Percentiles rank a stretch among this genome's conserved stretches.
These are phyloP conservation scores for Lentinula raphanica DNA, from an alignment of 768 basidiomycete genomes.

Conservation along the genomic window DNA sequence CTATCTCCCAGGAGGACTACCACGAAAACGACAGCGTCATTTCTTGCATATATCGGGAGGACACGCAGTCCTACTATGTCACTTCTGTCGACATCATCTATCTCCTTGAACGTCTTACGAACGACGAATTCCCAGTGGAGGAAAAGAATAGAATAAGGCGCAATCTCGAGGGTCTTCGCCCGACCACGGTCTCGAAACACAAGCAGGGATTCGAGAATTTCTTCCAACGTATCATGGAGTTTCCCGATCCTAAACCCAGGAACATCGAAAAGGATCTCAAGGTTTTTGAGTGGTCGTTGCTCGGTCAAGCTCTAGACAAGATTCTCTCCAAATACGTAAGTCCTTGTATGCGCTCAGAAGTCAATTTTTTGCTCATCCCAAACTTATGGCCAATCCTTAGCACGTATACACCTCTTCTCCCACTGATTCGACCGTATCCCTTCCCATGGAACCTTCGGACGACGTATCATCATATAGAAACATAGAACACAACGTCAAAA, in stretches of 20 bases:
- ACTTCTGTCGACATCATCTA: slow-evolving; percentile 97
- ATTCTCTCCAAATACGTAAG: slow-evolving; percentile 82
- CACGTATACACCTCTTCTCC: slow-evolving; percentile 43
- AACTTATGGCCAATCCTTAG: slow-evolving; percentile 20
- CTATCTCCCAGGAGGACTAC: slow-evolving; percentile 71
- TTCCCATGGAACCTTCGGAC: slow-evolving; percentile 22
- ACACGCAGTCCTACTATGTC: slow-evolving; percentile 72
- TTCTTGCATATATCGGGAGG: slow-evolving; percentile 89
- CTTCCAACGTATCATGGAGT: slow-evolving; percentile 95
- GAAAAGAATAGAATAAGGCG: slow-evolving; percentile 96
- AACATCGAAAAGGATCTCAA: slow-evolving; percentile 98
- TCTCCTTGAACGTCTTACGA: slow-evolving; percentile 72
- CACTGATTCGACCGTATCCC: slow-evolving; percentile 25
- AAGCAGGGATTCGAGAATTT: slow-evolving; percentile 77
- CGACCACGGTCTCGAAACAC: slow-evolving; percentile 85
- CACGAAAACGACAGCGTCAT: slow-evolving; percentile 74
- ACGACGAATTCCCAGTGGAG: slow-evolving; percentile 83
- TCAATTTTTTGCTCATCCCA: not conserved
- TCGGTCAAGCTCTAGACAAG: slow-evolving; percentile 72
- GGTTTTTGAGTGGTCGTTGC: slow-evolving; percentile 70
- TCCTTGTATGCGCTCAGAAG: slow-evolving; percentile 10
- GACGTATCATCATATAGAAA: slow-evolving; percentile 24
- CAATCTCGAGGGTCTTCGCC: slow-evolving; percentile 89
- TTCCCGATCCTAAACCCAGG: slow-evolving; percentile 88
- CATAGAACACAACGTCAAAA: slow-evolving; percentile 11